Percentiles rank a stretch among this genome's conserved stretches.
phyloP scores from a whole-genome alignment of 2,329 filamentous ascomycete genomes.

The Botrytis deweyae region DNA sequence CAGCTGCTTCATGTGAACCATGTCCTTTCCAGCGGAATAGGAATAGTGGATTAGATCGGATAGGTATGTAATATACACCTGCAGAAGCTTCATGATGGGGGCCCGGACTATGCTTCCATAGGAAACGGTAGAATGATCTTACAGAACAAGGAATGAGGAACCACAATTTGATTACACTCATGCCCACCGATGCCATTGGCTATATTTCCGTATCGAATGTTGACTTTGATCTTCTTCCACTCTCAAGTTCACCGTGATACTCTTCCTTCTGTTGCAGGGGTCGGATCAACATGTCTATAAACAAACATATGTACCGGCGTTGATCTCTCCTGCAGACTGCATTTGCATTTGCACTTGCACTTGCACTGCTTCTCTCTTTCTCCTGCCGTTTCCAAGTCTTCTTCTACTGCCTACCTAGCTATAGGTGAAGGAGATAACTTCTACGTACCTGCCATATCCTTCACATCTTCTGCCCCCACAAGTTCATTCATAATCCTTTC shows the following conservation, averaged over 20 bases:
- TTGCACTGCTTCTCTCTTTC: not conserved
- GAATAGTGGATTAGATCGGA: slow-evolving; percentile 6
- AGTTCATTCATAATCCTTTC: not conserved
- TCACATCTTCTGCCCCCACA: not conserved
- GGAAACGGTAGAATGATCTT: not conserved
- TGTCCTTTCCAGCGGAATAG: not conserved
- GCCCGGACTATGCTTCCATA: slow-evolving; percentile 7
- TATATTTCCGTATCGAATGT: not conserved
- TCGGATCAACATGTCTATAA: not conserved
- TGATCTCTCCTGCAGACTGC: slow-evolving; percentile 13
- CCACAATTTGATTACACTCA: not conserved
- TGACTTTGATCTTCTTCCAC: slow-evolving; percentile 1
- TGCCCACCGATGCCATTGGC: slow-evolving; percentile 7
- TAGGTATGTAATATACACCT: not conserved
- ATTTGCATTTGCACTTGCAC: not conserved
- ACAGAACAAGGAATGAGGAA: slow-evolving; percentile 11
- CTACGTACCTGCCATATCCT: not conserved
- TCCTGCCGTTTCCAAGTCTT: not conserved
- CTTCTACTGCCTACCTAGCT: not conserved
- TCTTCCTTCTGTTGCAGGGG: not conserved
- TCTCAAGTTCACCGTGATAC: not conserved
- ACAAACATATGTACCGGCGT: slow-evolving; percentile 10
- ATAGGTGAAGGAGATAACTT: not conserved
- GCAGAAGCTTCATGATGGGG: slow-evolving; percentile 13
- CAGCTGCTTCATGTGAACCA: not conserved